These are phyloP conservation scores for Volutella citrinella DNA, from an alignment of 2,329 filamentous ascomycete species.

Conservation along the genomic window DNA sequence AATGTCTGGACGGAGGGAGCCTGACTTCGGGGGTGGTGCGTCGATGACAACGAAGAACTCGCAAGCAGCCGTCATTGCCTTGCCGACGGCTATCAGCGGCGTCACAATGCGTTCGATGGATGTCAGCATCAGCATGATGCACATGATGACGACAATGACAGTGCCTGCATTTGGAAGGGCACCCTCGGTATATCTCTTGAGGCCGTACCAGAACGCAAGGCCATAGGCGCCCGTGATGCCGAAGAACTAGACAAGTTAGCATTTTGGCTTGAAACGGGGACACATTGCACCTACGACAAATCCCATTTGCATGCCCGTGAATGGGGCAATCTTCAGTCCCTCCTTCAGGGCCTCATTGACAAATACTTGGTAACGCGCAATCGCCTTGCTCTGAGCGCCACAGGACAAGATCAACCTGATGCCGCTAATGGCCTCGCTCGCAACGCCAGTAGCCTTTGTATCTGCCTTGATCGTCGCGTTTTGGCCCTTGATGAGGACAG, in stretches of 20 bases:
- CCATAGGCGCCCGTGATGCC: slow-evolving; percentile 35
- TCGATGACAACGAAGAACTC: slow-evolving; percentile 29
- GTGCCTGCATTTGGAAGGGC: slow-evolving; percentile 33
- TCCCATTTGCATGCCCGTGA: slow-evolving; percentile 13
- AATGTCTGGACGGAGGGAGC: slow-evolving; percentile 21
- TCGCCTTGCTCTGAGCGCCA: slow-evolving; percentile 37
- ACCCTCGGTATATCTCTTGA: slow-evolving; percentile 32
- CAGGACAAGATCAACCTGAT: slow-evolving; percentile 43
- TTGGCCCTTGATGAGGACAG: slow-evolving; percentile 17
- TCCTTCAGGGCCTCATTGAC: slow-evolving; percentile 33
- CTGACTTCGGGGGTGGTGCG: slow-evolving; percentile 16
- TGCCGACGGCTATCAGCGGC: slow-evolving; percentile 34
- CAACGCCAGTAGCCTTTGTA: slow-evolving; percentile 38
- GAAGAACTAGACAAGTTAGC: slow-evolving; percentile 24
- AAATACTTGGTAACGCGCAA: slow-evolving; percentile 35
- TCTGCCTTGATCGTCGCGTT: slow-evolving; percentile 17
- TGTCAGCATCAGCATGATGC: slow-evolving; percentile 36
- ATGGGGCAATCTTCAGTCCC: slow-evolving; percentile 30
- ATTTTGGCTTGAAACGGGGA: rapidly evolving
- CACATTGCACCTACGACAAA: slow-evolving; percentile 10
- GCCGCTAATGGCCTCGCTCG: slow-evolving; percentile 40
- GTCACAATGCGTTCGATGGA: slow-evolving; percentile 36
- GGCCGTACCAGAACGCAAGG: slow-evolving; percentile 43
- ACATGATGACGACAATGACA: slow-evolving; percentile 37
- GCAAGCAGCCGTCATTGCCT: slow-evolving; percentile 27